These are phyloP conservation scores for Myxozyma neotropica DNA, from an alignment of 805 yeast species.

Conservation along the genomic window DNA sequence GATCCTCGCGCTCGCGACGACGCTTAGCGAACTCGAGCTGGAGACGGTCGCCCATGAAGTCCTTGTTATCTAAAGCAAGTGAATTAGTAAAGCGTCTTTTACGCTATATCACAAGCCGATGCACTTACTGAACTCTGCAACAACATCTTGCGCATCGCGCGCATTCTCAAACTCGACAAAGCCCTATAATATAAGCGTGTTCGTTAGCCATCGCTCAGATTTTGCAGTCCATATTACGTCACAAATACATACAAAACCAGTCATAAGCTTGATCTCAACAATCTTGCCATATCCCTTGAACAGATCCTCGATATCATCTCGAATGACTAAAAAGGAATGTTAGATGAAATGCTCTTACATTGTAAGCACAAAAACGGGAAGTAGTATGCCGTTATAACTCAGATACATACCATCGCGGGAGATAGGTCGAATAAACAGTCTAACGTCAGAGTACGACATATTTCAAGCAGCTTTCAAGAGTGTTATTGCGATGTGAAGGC, in stretches of 20 bases:
- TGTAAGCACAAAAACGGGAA: neutral
- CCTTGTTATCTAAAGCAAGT: slow-evolving; percentile 37
- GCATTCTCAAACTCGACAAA: slow-evolving; percentile 41
- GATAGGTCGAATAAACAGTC: slow-evolving; percentile 32
- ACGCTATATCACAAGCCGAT: neutral
- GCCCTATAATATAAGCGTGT: slow-evolving; percentile 36
- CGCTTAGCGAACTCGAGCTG: slow-evolving; percentile 43
- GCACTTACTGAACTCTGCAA: slow-evolving; percentile 34
- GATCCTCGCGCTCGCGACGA: slow-evolving; percentile 38
- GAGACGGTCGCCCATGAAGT: slow-evolving; percentile 43
- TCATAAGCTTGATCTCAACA: slow-evolving; percentile 58
- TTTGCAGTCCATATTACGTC: too few species aligned
- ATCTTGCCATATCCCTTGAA: slow-evolving; percentile 56
- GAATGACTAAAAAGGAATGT: slow-evolving; percentile 22
- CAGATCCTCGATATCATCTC: slow-evolving; percentile 51
- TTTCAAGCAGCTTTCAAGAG: neutral
- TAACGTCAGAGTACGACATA: slow-evolving; percentile 34
- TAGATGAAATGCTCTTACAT: neutral
- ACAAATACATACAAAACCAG: slow-evolving; percentile 38
- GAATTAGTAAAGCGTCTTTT: neutral
- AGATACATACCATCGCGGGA: slow-evolving; percentile 31
- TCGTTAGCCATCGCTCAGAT: neutral
- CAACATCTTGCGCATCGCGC: slow-evolving; percentile 41
- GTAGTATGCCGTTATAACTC: too few species aligned
- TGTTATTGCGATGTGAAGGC: neutral